phyloP scores from a whole-genome alignment of 768 basidiomycete species.

The Psilocybe subaeruginosa region DNA sequence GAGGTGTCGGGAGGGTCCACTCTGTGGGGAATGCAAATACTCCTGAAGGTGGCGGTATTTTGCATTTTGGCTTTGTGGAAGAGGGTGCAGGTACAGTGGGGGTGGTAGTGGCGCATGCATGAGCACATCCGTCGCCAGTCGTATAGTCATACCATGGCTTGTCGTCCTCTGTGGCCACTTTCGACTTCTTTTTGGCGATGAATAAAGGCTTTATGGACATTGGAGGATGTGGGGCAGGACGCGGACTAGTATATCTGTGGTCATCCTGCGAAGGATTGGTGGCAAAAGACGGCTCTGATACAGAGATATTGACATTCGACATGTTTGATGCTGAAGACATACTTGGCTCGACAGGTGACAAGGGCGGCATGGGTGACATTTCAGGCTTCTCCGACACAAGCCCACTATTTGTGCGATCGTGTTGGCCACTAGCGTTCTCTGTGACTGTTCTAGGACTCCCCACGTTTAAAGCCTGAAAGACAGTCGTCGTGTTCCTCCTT shows the following conservation, averaged over 20 bases:
- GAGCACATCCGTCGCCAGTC: not conserved
- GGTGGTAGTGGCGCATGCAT: not conserved
- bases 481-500: not conserved
- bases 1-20: slow-evolving; percentile 52
- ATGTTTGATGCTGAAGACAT: slow-evolving; percentile 19
- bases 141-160: not conserved
- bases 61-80: not conserved
- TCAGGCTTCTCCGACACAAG: slow-evolving; percentile 1
- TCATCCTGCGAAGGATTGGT: slow-evolving; percentile 13
- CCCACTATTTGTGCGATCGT: not conserved
- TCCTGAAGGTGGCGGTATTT: slow-evolving; percentile 1
- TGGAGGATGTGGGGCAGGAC: slow-evolving; percentile 28
- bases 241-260: slow-evolving; percentile 25
- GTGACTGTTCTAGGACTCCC: not conserved
- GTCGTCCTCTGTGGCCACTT: not conserved
- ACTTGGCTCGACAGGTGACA: slow-evolving; percentile 11
- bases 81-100: not conserved
- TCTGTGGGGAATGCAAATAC: slow-evolving; percentile 27
- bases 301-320: slow-evolving; percentile 19
- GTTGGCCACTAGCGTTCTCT: not conserved
- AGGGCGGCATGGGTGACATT: not conserved
- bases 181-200: not conserved
- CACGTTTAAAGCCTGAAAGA: not conserved
- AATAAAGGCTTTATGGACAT: not conserved
- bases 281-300: slow-evolving; percentile 17